Conservation (phyloP, 352 stramenopile species). For the Globisporangium lucens region DNA sequence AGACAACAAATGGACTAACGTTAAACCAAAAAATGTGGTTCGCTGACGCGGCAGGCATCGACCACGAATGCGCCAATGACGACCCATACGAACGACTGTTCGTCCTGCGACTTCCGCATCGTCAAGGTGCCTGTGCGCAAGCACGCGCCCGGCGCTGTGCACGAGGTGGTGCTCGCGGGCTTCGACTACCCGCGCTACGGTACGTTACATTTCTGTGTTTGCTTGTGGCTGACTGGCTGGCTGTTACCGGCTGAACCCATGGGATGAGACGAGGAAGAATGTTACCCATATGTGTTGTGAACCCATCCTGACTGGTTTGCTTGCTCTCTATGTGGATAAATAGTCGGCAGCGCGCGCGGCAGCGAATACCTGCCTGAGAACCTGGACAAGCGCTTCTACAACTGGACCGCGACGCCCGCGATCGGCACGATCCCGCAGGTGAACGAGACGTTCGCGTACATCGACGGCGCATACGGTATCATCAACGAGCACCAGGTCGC, state of each 20-base stretch:
- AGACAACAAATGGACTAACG: background rate
- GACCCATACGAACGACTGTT: slow-evolving; percentile 84
- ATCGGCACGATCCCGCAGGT: slow-evolving; percentile 74
- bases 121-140: slow-evolving; percentile 66
- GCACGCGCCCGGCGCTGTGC: slow-evolving; percentile 35
- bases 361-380: slow-evolving; percentile 60
- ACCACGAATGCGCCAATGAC: slow-evolving; percentile 70
- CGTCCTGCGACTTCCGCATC: slow-evolving; percentile 79
- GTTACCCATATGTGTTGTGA: background rate
- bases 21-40: background rate
- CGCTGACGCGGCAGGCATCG: slow-evolving; percentile 33
- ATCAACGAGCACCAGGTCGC: slow-evolving; percentile 82
- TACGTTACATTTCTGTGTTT: slow-evolving; percentile 17
- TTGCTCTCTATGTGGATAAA: background rate
- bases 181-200: slow-evolving; percentile 79
- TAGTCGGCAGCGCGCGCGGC: slow-evolving; percentile 61
- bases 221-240: background rate
- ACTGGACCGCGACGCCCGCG: slow-evolving; percentile 50
- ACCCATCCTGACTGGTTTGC: slow-evolving; percentile 8
- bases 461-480: slow-evolving; percentile 79
- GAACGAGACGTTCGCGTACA: slow-evolving; percentile 67
- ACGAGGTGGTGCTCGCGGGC: slow-evolving; percentile 54
- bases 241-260: background rate
- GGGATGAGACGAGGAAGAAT: background rate
- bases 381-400: slow-evolving; percentile 64